Base-by-base conservation (phyloP, 495 filamentous ascomycete species). In the Cairneyella variabilis region DNA sequence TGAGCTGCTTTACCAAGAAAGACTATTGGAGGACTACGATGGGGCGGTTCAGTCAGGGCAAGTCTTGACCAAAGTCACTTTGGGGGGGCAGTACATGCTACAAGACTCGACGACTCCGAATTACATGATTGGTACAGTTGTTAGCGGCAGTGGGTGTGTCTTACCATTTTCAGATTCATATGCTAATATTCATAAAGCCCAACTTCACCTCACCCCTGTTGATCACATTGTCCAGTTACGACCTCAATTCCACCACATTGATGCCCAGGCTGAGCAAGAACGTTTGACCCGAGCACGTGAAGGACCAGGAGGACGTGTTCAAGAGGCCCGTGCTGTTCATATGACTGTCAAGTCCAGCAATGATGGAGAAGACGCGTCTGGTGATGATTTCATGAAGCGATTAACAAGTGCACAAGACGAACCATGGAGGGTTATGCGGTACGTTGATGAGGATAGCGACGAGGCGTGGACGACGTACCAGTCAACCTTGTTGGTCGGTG, bases 101-200 rank as follows among this genome's bases (percentile, higher is more conserved):
- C 65, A 76, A 11, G 77, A 83, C 48, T 73, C 73, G 16, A 79
- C 75, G 5, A 78, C 79, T 56, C 83, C 85, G 18, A 71, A 78
- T 47, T 89, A 90, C 67, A 86, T 89, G 79, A 67, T 88, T 59
- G 88, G 84, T 11, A 78, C 83, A n/a, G n/a, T n/a, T 28, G 90
- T 89, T 60, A 72, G 78, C 58, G 75, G 74, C 32, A 76, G 83
- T 86, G 69, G 41, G 78, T 71, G 25, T 40, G 12, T 38, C 5
- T 9, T 21, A 7, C 16, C 11, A 45, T 8, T 45, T 27, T 27
- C 14, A 8, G 2, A n/a, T 11, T 2, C 41, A n/a, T n/a, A n/a
- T n/a, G n/a, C n/a, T n/a, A n/a, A n/a, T n/a, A n/a, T n/a, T n/a
- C n/a, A n/a, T n/a, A 27, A n/a, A 86, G 83, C 81, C 51, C 78